phyloP scores from a whole-genome alignment of 352 stramenopile genomes.

The Thraustochytrium striatum region DNA sequence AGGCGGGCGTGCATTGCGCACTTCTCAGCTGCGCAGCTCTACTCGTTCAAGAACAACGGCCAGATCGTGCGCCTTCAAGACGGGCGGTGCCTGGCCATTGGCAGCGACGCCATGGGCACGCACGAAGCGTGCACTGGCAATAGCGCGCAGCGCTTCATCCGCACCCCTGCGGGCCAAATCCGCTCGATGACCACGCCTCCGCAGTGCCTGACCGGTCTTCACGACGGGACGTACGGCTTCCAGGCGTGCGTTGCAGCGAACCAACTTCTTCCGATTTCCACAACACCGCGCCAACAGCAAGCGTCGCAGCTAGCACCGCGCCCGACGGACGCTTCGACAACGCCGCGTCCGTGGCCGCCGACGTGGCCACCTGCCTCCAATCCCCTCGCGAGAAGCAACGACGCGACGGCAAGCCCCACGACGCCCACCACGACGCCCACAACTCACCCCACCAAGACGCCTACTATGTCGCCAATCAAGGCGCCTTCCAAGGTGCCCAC shows the following conservation, averaged over 20 bases:
- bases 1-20: background rate
- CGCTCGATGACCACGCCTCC: background rate
- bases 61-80: background rate
- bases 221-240: background rate
- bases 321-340: no score
- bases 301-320: no score
- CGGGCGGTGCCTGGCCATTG: background rate
- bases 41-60: background rate
- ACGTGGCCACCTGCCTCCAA: no score
- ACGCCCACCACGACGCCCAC: no score
- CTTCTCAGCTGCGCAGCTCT: background rate
- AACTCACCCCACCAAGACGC: no score
- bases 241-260: background rate
- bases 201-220: background rate
- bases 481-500: no score
- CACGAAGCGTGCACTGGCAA: background rate
- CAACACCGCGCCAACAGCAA: no score
- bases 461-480: no score
- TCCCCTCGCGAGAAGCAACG: no score
- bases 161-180: background rate
- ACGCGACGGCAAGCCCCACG: no score
- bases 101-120: background rate
- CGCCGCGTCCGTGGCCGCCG: no score
- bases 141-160: background rate
- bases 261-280: background rate